Base-by-base conservation (phyloP, 345 rosid species). In the Sonneratia alba region DNA sequence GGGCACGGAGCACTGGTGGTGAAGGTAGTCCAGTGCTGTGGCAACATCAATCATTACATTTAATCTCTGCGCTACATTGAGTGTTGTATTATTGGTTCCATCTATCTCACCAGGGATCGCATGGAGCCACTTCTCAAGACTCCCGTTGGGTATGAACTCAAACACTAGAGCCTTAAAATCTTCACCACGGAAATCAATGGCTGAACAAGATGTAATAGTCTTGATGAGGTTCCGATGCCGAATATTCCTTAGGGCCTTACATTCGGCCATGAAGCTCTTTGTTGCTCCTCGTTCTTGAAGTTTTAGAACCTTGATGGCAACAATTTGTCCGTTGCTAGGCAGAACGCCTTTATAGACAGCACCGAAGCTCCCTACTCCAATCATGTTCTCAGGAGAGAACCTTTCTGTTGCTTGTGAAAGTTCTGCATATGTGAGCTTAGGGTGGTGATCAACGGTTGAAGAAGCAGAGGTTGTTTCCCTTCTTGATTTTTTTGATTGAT, bases 241-340 rank as follows among this genome's bases (percentile, higher is more conserved):
- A 9, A 74, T 71, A 5, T 62, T 74, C 51, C 63, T 76, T 36
- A 76, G 45, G 11, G 79, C 70, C 37, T 73, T 59, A 59, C 77
- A 79, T 62, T 76, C 75, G 4, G 56, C 51, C 34, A 53, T 1
- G 4, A 76, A 79, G 38, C 82, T 79, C 47, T 57, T 73, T 11
- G 4, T 32, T 57, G 74, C 79, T 55, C 77, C 71, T 34, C 43
- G 42, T 1, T 43, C 72, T 22, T 74, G 34, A 32, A 79, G 61
- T n/a, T 79, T 66, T 15, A 76, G 34, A 7, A 76, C 82, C 73
- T 73, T 76, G 11, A 79, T 66, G 3, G 82, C 77, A 6, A 79
- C 69, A 3, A 16, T 13, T 43, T 24, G 48, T 42, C 27, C 68
- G 3, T 12, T 7, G 38, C 69, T 47, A 2, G 27, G 59, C 27